phyloP scores from a whole-genome alignment of 306 rosid genomes.

The Senna tora region DNA sequence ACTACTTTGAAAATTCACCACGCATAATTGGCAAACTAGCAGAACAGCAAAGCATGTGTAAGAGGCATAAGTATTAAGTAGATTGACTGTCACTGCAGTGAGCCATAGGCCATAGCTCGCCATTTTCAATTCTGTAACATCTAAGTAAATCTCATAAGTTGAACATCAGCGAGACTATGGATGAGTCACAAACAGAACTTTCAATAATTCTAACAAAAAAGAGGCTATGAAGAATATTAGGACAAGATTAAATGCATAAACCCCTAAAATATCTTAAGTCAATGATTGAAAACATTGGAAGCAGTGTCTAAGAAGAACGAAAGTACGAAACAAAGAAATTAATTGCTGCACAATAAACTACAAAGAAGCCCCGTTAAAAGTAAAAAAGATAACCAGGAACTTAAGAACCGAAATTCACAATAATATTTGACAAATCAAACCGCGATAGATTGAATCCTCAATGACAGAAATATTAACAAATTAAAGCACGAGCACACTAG shows the following conservation, averaged over 20 bases:
- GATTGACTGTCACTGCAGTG: background rate
- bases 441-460: background rate
- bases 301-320: conserved; percentile 8
- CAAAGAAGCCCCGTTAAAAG: background rate
- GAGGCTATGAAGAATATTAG: background rate
- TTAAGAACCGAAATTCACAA: conserved; percentile 1
- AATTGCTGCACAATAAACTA: conserved; percentile 1
- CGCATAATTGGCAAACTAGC: conserved; percentile 7
- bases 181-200: background rate
- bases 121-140: conserved; percentile 20
- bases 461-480: background rate
- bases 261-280: conserved; percentile 4
- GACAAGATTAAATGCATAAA: conserved; percentile 22
- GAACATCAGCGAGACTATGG: background rate
- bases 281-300: background rate
- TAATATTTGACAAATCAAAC: conserved; percentile 16
- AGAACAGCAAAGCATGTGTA: background rate
- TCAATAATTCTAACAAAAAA: background rate
- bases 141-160: conserved; percentile 18
- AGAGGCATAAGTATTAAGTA: background rate
- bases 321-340: background rate
- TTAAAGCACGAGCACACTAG: background rate
- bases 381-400: conserved; percentile 13
- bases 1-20: conserved; percentile 5
- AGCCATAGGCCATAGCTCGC: conserved; percentile 10